Conservation (phyloP, 2,329 filamentous ascomycete species). For the Ascosphaera apis region DNA sequence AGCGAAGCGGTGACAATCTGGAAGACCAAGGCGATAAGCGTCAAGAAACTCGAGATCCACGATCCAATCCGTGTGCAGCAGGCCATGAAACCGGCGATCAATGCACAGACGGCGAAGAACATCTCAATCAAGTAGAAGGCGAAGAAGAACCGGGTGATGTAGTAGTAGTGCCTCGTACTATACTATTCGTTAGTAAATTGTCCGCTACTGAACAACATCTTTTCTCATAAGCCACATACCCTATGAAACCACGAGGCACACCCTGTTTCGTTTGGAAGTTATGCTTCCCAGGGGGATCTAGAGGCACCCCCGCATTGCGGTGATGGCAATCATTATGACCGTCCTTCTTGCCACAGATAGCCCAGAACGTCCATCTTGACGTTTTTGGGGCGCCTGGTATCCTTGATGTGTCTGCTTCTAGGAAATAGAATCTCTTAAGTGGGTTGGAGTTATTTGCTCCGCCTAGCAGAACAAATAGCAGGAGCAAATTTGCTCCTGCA, state of each 20-base stretch:
- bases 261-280: constrained; percentile 36
- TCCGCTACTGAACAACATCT: constrained; percentile 7
- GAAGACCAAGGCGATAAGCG: constrained; percentile 32
- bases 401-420: constrained; percentile 50
- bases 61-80: constrained; percentile 29
- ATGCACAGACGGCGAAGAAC: constrained; percentile 38
- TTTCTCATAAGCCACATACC: constrained; percentile 15
- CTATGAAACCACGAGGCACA: constrained; percentile 31
- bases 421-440: constrained; percentile 61
- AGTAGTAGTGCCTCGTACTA: constrained; percentile 46
- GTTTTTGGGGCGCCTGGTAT: constrained; percentile 43
- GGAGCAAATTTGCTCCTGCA: constrained; percentile 36
- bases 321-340: constrained; percentile 39
- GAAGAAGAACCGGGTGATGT: constrained; percentile 80
- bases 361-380: constrained; percentile 82
- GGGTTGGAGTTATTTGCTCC: constrained; percentile 32
- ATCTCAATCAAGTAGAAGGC: constrained; percentile 71
- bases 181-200: constrained; percentile 7
- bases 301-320: constrained; percentile 41
- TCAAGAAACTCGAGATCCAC: constrained; percentile 29
- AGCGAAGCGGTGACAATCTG: constrained; percentile 32
- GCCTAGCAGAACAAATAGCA: constrained; percentile 42
- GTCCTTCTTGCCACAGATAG: constrained; percentile 43
- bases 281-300: constrained; percentile 29
- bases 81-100: constrained; percentile 23